Evolutionary conservation across 495 filamentous ascomycete species (phyloP), one percentile per base, ranked within the genome.

Genomic region (Cercophora samala): DNA sequence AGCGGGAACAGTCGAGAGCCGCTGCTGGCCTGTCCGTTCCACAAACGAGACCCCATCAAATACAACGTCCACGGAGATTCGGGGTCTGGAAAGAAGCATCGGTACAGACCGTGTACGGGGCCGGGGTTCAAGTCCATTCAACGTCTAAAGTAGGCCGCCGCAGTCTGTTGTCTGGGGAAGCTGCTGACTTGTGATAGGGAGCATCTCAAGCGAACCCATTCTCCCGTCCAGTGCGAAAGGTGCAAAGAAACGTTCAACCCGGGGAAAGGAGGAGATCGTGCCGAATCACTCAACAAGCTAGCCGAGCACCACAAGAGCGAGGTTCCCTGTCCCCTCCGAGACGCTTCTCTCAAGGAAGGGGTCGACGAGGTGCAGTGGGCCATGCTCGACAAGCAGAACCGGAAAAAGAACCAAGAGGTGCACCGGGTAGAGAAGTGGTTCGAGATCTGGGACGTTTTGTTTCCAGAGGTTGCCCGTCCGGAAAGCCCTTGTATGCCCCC

Each of bases 371-470:
- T 65, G 37, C 72, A 74, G 22, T 74, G 72, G 72, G 72, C 72
- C n/a, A 68, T 60, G 51, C 65, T 74, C 8, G 72, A 74, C 42
- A 71, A 68, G 56, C 69, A 74, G 52, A 74, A 69, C 37, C 62
- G 69, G 15, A 69, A 68, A 55, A 74, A 74, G 67, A 73, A 73
- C 42, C 69, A 72, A 52, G 72, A 74, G 32, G 60, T 62, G 13
- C 69, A 74, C 32, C 51, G 68, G 42, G 64, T 74, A 11, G 72
- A 72, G 65, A 74, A 74, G 63, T 74, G 72, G 72, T 72, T 71
- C 22, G 72, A 74, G 67, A 74, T 74, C 13, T 74, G 72, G 72
- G 72, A 71, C 42, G 69, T 74, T 15, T 59, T 74, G 11, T 74
- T 74, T 26, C 70, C 69, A 3, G 72, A 62, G 18, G 64, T 65